phyloP scores from a whole-genome alignment of 257 asterid species.

The Rhazya stricta region DNA sequence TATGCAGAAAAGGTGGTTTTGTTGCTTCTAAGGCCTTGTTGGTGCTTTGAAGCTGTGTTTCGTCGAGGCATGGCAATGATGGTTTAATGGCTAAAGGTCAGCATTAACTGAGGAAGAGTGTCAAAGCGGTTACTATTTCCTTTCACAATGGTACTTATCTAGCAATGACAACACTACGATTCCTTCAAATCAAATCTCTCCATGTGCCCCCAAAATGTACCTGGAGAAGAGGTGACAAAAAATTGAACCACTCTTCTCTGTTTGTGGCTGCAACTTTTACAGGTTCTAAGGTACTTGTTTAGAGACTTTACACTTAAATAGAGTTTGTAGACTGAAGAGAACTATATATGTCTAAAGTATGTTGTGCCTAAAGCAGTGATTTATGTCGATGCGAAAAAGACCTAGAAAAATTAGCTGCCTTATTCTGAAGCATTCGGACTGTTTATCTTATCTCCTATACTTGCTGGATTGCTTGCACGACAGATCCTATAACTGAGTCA shows the following conservation, averaged over 20 bases:
- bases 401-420: neutral
- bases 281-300: conserved; percentile 4
- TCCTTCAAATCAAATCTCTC: neutral
- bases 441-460: neutral
- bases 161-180: neutral
- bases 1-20: conserved; percentile 35
- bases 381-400: neutral
- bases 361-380: neutral
- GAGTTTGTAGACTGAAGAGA: neutral
- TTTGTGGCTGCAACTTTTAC: conserved; percentile 1
- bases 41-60: conserved; percentile 9
- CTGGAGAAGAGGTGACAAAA: neutral
- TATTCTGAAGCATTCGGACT: neutral
- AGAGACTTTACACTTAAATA: neutral
- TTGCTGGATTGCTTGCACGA: neutral
- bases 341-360: neutral
- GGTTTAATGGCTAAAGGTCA: conserved; percentile 2
- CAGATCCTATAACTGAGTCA: neutral
- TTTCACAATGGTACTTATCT: neutral
- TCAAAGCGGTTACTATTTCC: neutral
- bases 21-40: conserved; percentile 30
- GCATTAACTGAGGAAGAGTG: conserved; percentile 2
- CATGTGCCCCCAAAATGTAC: neutral
- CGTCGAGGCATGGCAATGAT: neutral
- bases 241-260: neutral